Conservation (phyloP, 371 early-diverging fungal species). For the Mucor irregularis region DNA sequence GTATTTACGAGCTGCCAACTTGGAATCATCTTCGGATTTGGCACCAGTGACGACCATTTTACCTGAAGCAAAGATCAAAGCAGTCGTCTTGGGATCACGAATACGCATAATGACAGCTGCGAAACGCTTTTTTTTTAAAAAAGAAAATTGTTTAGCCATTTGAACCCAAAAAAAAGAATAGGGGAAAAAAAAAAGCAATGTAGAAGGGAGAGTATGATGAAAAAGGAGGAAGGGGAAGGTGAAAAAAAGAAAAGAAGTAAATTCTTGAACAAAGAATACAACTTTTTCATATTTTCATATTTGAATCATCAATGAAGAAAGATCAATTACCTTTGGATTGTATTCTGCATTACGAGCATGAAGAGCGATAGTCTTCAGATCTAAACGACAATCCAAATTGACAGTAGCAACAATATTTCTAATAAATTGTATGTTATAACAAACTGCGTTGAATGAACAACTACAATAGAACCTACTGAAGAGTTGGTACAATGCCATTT, state of each 20-base stretch:
- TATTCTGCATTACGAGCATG: constrained; percentile 99
- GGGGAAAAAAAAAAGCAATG: too few species aligned
- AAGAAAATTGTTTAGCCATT: not conserved
- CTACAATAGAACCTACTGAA: constrained; percentile 73
- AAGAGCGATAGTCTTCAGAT: constrained; percentile 99
- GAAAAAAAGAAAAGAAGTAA: not conserved
- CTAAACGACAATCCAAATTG: constrained; percentile 98
- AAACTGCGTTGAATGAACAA: constrained; percentile 1
- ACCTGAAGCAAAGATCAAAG: constrained; percentile 99
- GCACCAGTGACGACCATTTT: constrained; percentile 99
- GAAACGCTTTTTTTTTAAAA: constrained; percentile 80
- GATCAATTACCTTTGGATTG: constrained; percentile 98
- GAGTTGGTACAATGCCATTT: constrained; percentile 78
- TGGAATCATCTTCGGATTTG: constrained; percentile 96
- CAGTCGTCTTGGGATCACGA: constrained; percentile 99
- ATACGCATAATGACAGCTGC: constrained; percentile 99
- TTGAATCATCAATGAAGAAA: not conserved
- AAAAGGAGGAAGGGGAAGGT: too few species aligned
- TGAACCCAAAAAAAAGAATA: too few species aligned
- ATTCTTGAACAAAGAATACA: not conserved
- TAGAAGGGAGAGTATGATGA: too few species aligned
- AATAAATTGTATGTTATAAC: not conserved
- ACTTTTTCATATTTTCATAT: not conserved
- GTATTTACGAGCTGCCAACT: constrained; percentile 98
- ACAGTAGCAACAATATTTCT: constrained; percentile 99